Conservation (phyloP, 768 basidiomycete genomes). For the Ephemerocybe angulata region DNA sequence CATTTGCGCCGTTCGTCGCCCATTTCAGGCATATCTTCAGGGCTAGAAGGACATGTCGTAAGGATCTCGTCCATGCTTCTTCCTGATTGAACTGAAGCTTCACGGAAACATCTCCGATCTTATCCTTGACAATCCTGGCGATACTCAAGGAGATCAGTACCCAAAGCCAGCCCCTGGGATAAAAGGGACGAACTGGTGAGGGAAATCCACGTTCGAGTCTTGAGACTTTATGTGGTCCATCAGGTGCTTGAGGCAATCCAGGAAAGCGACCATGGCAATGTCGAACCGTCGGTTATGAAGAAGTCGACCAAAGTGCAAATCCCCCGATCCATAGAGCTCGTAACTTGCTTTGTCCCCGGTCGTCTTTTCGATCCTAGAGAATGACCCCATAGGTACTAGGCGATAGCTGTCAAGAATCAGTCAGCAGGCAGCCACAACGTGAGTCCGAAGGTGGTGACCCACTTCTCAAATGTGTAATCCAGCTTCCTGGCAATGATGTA, state of each 20-base stretch:
- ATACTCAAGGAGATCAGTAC: constrained; percentile 11
- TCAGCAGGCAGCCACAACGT: constrained; percentile 5
- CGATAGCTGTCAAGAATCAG: constrained; percentile 64
- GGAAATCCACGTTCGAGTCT: constrained; percentile 71
- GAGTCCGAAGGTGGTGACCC: constrained; percentile 21
- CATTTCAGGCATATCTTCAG: constrained; percentile 86
- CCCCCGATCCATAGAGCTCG: constrained; percentile 93
- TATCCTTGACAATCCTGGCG: constrained; percentile 82
- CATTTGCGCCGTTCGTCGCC: constrained; percentile 75
- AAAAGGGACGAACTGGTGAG: constrained; percentile 69
- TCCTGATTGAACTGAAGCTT: constrained; percentile 94
- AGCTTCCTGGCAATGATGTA: constrained; percentile 91
- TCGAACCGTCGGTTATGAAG: constrained; percentile 96
- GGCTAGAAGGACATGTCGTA: constrained; percentile 86
- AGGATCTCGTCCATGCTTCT: constrained; percentile 91
- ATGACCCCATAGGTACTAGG: constrained; percentile 91
- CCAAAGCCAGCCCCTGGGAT: constrained; percentile 3
- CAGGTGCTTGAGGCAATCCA: constrained; percentile 91
- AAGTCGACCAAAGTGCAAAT: constrained; percentile 81
- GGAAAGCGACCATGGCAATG: constrained; percentile 91
- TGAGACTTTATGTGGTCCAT: constrained; percentile 81
- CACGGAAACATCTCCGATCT: constrained; percentile 92
- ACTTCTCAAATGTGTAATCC: constrained; percentile 86
- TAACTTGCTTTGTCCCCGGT: constrained; percentile 80
- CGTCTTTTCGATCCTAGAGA: constrained; percentile 85